Evolutionary conservation across 2,329 filamentous ascomycete species (phyloP).

Genomic region (Colletotrichum theobromicola): DNA sequence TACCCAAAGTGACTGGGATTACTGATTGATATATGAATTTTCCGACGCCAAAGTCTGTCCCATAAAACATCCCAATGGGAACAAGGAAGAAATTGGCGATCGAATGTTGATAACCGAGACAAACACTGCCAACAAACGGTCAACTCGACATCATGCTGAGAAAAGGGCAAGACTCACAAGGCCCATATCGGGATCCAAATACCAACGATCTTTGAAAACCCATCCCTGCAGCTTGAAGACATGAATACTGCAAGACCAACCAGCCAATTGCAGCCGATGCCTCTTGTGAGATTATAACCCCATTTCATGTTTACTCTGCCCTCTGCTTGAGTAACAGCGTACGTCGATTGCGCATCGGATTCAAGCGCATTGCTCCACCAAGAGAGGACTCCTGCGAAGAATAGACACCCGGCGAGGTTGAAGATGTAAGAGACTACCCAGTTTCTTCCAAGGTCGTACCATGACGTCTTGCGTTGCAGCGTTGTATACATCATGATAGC

Average conservation of each 20-base stretch:
- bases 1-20: slow-evolving; percentile 4
- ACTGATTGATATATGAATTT: neutral
- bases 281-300: neutral
- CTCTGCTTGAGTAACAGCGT: slow-evolving; percentile 2
- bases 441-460: neutral
- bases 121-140: neutral
- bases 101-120: neutral
- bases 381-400: neutral
- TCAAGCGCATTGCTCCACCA: neutral
- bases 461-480: neutral
- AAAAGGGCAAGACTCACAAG: neutral
- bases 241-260: neutral
- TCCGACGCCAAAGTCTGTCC: neutral
- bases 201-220: neutral
- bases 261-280: slow-evolving; percentile 2
- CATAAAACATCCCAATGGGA: slow-evolving; percentile 1
- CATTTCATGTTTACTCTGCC: neutral
- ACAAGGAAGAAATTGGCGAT: neutral
- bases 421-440: neutral
- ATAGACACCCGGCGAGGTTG: neutral
- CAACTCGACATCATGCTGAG: neutral
- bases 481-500: neutral
- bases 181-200: slow-evolving; percentile 7
- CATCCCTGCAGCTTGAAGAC: neutral
- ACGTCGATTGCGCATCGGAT: neutral